Evolutionary conservation across 176 grass and related monocot species (phyloP).

Genomic region (Pharus latifolius): DNA sequence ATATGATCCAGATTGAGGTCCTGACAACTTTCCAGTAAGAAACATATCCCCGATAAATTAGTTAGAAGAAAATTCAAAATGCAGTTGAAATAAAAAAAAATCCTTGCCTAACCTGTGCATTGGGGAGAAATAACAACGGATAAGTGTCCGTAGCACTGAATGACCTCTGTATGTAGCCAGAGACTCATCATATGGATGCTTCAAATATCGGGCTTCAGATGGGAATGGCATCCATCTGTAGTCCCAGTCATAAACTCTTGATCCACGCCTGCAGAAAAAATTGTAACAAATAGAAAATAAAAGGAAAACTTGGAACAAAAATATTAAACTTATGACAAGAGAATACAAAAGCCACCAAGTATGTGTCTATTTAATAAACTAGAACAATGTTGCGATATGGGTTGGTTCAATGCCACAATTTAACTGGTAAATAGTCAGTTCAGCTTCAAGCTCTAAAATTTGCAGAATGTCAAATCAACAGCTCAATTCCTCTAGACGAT

Average conservation of each 20-base stretch:
- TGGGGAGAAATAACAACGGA: conserved; percentile 96
- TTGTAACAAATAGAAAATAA: not conserved
- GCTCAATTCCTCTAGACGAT: too few relatives aligned
- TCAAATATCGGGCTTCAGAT: conserved; percentile 25
- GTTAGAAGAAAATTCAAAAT: not conserved
- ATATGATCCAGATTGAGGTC: not conserved
- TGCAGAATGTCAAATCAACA: too few relatives aligned
- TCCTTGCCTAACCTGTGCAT: conserved; percentile 43
- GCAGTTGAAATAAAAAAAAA: not conserved
- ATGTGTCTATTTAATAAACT: too few relatives aligned
- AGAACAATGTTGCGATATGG: too few relatives aligned
- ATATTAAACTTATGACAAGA: not conserved
- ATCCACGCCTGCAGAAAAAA: conserved; percentile 24
- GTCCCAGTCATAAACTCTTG: conserved; percentile 51
- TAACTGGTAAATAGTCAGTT: too few relatives aligned
- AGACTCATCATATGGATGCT: conserved; percentile 65
- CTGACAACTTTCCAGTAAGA: not conserved
- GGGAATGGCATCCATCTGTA: conserved; percentile 82
- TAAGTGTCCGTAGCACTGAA: conserved; percentile 74
- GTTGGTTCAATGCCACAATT: too few relatives aligned
- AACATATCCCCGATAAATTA: not conserved
- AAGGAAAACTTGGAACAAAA: not conserved
- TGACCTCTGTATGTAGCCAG: conserved; percentile 91
- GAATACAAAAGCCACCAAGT: too few relatives aligned
- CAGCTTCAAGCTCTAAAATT: too few relatives aligned